Evolutionary conservation across 306 rosid species (phyloP).

Genomic region (Vachellia collinsii): DNA sequence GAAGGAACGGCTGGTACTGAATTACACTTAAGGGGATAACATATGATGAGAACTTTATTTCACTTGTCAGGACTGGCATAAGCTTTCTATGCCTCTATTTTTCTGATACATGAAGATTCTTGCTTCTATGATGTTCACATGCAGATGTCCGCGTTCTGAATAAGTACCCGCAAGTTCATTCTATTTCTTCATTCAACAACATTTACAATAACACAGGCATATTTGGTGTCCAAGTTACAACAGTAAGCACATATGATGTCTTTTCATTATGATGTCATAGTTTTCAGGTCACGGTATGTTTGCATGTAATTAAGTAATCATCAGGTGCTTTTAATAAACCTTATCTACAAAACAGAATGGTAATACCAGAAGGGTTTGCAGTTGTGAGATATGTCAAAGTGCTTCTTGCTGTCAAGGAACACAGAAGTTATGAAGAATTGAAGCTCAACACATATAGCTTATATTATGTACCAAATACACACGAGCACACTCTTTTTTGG

Average conservation of each 20-base stretch:
- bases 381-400: conserved; percentile 3
- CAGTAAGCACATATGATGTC: conserved; percentile 56
- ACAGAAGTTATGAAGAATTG: neutral
- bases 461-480: neutral
- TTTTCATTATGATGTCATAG: conserved; percentile 23
- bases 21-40: neutral
- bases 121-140: conserved; percentile 29
- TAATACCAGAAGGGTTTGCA: conserved; percentile 14
- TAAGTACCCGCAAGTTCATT: conserved; percentile 61
- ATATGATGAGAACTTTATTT: conserved; percentile 6
- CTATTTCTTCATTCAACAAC: conserved; percentile 85
- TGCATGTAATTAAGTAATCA: conserved; percentile 9
- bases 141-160: conserved; percentile 79
- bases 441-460: neutral
- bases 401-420: neutral
- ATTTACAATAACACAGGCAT: conserved; percentile 75
- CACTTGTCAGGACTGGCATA: conserved; percentile 11
- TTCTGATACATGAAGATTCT: conserved; percentile 35
- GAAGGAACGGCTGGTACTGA: conserved; percentile 6
- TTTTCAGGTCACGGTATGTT: conserved; percentile 23
- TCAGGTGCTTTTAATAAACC: conserved; percentile 13
- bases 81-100: conserved; percentile 1
- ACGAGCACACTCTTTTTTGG: neutral
- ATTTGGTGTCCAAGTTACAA: conserved; percentile 91
- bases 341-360: conserved; percentile 6